A percentile compares a stretch with the other conserved stretches of the same genome.
Conservation (phyloP, 2,329 filamentous ascomycete species). For the Cladophialophora chaetospira region DNA sequence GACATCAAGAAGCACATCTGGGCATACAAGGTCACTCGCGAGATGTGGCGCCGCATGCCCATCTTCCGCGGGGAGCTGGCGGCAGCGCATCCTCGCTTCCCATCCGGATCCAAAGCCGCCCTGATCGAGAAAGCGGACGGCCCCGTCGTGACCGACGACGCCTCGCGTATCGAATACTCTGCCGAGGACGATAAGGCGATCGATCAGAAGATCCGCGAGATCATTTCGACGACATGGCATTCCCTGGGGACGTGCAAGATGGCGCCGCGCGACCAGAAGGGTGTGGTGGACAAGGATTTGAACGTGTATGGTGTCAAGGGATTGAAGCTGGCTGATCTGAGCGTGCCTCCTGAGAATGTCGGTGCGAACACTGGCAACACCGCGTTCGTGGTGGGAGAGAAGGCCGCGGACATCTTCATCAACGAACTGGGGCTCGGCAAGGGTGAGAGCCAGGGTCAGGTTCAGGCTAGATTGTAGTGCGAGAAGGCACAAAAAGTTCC, state of each 20-base stretch:
- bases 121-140: constrained; percentile 29
- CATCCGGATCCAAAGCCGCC: constrained; percentile 42
- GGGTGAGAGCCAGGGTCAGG: too few species aligned
- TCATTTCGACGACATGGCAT: constrained; percentile 26
- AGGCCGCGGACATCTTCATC: constrained; percentile 39
- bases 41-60: constrained; percentile 59
- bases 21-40: constrained; percentile 67
- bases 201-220: constrained; percentile 35
- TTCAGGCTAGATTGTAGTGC: not conserved
- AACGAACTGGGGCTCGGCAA: constrained; percentile 34
- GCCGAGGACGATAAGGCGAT: constrained; percentile 54
- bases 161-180: constrained; percentile 50
- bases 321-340: constrained; percentile 42
- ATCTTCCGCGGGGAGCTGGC: constrained; percentile 50
- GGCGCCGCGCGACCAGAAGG: constrained; percentile 44
- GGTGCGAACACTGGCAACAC: constrained; percentile 49
- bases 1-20: constrained; percentile 62
- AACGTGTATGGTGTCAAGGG: constrained; percentile 48
- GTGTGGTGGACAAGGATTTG: constrained; percentile 47
- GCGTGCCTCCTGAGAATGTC: constrained; percentile 39
- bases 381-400: constrained; percentile 52
- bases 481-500: not conserved
- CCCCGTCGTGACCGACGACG: constrained; percentile 41
- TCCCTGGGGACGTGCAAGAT: constrained; percentile 46
- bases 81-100: constrained; percentile 42